These are phyloP conservation scores for Cladosporium austrohemisphaericum DNA, from an alignment of 2,329 filamentous ascomycete genomes.

Conservation along the genomic window DNA sequence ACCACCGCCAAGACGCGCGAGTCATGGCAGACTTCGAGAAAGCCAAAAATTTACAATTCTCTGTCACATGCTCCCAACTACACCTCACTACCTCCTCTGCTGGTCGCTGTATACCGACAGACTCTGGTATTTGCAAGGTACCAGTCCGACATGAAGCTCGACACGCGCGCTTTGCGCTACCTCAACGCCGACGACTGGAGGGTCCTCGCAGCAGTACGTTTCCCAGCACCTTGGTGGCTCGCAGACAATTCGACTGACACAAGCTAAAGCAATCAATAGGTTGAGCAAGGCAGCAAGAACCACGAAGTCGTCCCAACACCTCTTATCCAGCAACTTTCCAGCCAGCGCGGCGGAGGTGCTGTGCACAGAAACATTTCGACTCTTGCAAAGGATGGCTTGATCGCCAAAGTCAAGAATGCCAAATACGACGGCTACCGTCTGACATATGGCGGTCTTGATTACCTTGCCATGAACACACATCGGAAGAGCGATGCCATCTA, in stretches of 20 bases:
- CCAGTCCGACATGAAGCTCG: slow-evolving; percentile 72
- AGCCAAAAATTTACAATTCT: slow-evolving; percentile 11
- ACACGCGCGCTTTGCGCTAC: slow-evolving; percentile 90
- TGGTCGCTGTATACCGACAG: no score
- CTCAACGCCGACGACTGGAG: slow-evolving; percentile 91
- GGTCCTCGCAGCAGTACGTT: slow-evolving; percentile 80
- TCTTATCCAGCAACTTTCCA: slow-evolving; percentile 78
- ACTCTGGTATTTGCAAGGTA: no score
- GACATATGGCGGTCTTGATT: slow-evolving; percentile 94
- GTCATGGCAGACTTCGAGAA: slow-evolving; percentile 6
- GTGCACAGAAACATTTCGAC: slow-evolving; percentile 85
- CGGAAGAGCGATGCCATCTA: slow-evolving; percentile 76
- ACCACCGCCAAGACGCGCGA: slow-evolving; percentile 11
- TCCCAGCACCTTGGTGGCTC: slow-evolving; percentile 11
- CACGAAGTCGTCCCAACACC: slow-evolving; percentile 94
- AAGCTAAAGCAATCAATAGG: slow-evolving; percentile 49
- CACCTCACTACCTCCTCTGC: background rate
- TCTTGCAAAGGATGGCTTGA: slow-evolving; percentile 86
- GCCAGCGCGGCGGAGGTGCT: slow-evolving; percentile 68
- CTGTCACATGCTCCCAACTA: background rate
- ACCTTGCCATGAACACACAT: slow-evolving; percentile 90
- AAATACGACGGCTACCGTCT: slow-evolving; percentile 97
- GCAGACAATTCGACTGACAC: slow-evolving; percentile 14
- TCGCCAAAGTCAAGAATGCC: slow-evolving; percentile 89
- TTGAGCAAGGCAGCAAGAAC: slow-evolving; percentile 90